Base-by-base conservation (phyloP, 1,139 yeast species). In the Wickerhamomyces sp. region DNA sequence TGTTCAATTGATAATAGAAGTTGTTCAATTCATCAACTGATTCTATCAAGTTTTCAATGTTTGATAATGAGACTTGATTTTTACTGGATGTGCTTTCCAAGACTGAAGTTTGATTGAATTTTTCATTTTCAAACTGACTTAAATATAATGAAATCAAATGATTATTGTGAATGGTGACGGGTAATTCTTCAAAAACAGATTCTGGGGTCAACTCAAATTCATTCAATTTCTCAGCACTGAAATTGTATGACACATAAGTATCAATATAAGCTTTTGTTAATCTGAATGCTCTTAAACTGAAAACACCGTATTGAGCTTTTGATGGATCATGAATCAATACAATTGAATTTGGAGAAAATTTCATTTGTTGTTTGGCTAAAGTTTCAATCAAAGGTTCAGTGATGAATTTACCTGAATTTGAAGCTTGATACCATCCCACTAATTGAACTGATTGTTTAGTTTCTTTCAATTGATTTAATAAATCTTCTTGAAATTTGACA, bases 1-100 rank as follows among this genome's bases (percentile, higher is more conserved):
- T 58, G 43, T 48, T 51, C 39, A 46, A 35, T 39, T 81, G 88
- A 65, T 82, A 83, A 70, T 86, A 86, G 72, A 84, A 83, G 67
- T 84, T 86, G 57, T 85, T 84, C 64, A 86, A 88, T 61, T 86
- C 94, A 64, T 89, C 95, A 40, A 86, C 78, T 45, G 89, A 81
- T 48, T 84, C 85, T 60, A 83, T 77, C 58, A 89, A 73, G 40
- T 79, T 78, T 62, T 87, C 95, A 52, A 84, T 76, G 57, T 75
- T 74, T 14, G 56, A 54, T 29, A 62, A 51, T 13, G 63, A 47
- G 10, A 61, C 46, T 53, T 59, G 51, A 35, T 68, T 59, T 60
- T 75, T 72, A 51, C 69, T 60, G 18, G 73, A 62, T 50, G 55
- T 44, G 5, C 55, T 44, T 14, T 68, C 66, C 45, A 77, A 65